Evolutionary conservation across 116 monocot species (phyloP), one percentile per base, ranked within the genome.

Genomic region (Phalaenopsis hybrid): DNA sequence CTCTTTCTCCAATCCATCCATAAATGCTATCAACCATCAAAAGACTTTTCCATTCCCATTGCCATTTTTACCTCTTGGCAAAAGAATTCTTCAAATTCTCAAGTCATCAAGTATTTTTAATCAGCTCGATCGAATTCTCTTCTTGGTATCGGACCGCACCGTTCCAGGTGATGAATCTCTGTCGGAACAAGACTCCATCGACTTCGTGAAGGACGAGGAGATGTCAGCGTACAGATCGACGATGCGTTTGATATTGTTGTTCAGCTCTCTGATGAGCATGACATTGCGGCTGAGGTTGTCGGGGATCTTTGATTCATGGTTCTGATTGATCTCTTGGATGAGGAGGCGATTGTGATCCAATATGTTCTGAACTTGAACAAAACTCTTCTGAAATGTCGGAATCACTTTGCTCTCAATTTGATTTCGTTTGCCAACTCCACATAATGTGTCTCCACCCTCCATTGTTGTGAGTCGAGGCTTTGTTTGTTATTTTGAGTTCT

Each of bases 291-390:
- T 85, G 81, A 93, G 89, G 73, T 88, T 91, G 61, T 91, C 86
- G 10, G 93, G 93, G 78, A 88, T 82, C 83, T 83, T 86, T 4
- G 93, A 91, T 68, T 91, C 93, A 52, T 89, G 93, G 77, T 93
- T 93, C 81, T 93, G 91, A 79, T 91, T 91, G 83, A 93, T 93
- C 75, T 93, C 91, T 43, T 88, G 91, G 72, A 93, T 91, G 74
- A 93, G 82, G 12, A 93, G 67, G 49, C 91, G 74, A 80, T 93
- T 93, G 50, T 91, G 89, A 79, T 93, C 93, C 55, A 93, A 68
- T 68, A 94, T 88, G 85, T 81, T 91, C 85, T 94, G 93, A 4
- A 94, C 93, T 78, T 94, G 91, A 21, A 86, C 89, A 65, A 94
- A 94, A 80, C 84, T 94, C 84, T 88, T 91, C 83, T 91, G 88